These are phyloP conservation scores for Fraxinus ornus DNA, from an alignment of 305 asterid species.

Conservation along the genomic window DNA sequence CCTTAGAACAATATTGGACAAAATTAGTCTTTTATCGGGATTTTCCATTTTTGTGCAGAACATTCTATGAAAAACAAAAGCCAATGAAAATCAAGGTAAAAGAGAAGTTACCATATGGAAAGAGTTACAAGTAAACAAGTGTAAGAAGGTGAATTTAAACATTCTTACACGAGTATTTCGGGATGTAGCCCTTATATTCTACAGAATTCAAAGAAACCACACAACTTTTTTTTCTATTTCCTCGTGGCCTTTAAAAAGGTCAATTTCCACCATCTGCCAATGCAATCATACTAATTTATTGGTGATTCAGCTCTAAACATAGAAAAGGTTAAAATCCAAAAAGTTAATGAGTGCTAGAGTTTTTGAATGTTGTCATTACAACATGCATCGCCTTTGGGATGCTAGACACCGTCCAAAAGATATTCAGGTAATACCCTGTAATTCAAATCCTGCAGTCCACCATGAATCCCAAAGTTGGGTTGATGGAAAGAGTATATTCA, in stretches of 20 bases:
- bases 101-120: conserved; percentile 8
- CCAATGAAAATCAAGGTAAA: not conserved
- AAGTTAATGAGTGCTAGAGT: not conserved
- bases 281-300: conserved; percentile 1
- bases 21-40: not conserved
- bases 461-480: not conserved
- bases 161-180: not conserved
- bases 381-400: not conserved
- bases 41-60: not conserved
- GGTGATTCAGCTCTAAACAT: not conserved
- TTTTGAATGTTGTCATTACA: not conserved
- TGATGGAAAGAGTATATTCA: not conserved
- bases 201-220: conserved; percentile 1
- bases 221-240: not conserved
- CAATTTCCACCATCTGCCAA: not conserved
- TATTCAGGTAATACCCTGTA: not conserved
- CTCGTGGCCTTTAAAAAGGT: not conserved
- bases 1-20: not conserved
- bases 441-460: not conserved
- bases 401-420: not conserved
- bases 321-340: not conserved
- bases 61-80: not conserved
- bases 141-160: not conserved
- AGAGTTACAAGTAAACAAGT: not conserved
- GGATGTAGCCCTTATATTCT: not conserved